Evolutionary conservation across 768 basidiomycete species (phyloP).

Genomic region (Hypholoma sublateritium): DNA sequence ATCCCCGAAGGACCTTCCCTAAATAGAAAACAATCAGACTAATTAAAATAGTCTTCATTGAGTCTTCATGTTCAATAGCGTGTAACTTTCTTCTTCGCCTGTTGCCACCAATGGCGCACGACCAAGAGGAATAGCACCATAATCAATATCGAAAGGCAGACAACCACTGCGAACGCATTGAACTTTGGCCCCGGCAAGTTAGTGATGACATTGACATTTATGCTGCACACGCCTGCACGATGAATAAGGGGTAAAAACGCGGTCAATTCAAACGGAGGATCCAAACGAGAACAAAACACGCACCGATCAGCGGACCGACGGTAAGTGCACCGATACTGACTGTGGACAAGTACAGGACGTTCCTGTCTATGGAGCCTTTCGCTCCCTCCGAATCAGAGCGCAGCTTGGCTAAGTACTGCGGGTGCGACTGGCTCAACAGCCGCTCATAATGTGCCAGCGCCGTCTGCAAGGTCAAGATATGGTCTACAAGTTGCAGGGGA

Average conservation of each 20-base stretch:
- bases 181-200: constrained; percentile 40
- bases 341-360: constrained; percentile 64
- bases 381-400: constrained; percentile 57
- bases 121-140: constrained; percentile 42
- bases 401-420: constrained; percentile 80
- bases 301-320: constrained; percentile 60
- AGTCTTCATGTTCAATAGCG: neutral
- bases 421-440: constrained; percentile 85
- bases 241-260: too few species aligned
- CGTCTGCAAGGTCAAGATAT: constrained; percentile 85
- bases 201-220: constrained; percentile 66
- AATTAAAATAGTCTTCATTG: neutral
- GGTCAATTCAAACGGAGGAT: neutral
- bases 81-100: constrained; percentile 40
- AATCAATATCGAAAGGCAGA: constrained; percentile 45
- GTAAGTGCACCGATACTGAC: constrained; percentile 69
- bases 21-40: too few species aligned
- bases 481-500: constrained; percentile 50
- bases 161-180: constrained; percentile 56
- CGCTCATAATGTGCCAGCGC: constrained; percentile 85
- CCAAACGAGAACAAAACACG: constrained; percentile 17
- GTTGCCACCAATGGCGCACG: constrained; percentile 66
- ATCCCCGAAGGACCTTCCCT: too few species aligned
- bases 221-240: constrained; percentile 58
- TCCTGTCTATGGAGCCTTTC: constrained; percentile 63